Evolutionary conservation across 306 rosid genomes (phyloP).

Genomic region (Castanopsis chinensis): DNA sequence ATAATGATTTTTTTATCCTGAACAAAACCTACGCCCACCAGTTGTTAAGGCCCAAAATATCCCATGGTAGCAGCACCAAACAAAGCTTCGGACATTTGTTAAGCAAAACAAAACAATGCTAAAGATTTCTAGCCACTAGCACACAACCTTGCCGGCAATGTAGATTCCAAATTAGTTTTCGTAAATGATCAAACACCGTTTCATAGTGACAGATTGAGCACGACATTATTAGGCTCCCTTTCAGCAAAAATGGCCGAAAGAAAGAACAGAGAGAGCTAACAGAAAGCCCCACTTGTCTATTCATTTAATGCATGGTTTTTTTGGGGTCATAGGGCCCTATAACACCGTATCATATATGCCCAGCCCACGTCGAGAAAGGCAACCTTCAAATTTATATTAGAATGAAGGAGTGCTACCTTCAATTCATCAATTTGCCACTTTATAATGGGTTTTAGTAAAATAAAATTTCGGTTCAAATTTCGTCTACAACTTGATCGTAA

Average conservation of each 20-base stretch:
- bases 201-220: background rate
- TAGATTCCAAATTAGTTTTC: no score
- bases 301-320: conserved; percentile 16
- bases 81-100: conserved; percentile 10
- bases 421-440: no score
- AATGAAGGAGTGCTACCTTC: no score
- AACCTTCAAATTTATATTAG: no score
- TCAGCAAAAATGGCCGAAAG: background rate
- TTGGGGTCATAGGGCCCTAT: conserved; percentile 23
- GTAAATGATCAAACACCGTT: no score
- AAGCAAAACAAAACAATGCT: background rate
- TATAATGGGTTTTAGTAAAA: no score
- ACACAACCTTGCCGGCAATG: no score
- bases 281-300: background rate
- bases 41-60: conserved; percentile 14
- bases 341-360: conserved; percentile 20
- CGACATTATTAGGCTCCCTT: conserved; percentile 17
- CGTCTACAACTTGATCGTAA: no score
- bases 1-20: conserved; percentile 22
- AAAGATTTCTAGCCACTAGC: background rate
- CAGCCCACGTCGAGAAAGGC: conserved; percentile 4
- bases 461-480: no score
- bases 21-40: conserved; percentile 21
- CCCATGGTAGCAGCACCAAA: conserved; percentile 21
- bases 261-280: background rate